Percentiles rank a stretch among this genome's conserved stretches.
phyloP scores from a whole-genome alignment of 1,284 basidiomycete genomes.

The Athelia psychrophila region DNA sequence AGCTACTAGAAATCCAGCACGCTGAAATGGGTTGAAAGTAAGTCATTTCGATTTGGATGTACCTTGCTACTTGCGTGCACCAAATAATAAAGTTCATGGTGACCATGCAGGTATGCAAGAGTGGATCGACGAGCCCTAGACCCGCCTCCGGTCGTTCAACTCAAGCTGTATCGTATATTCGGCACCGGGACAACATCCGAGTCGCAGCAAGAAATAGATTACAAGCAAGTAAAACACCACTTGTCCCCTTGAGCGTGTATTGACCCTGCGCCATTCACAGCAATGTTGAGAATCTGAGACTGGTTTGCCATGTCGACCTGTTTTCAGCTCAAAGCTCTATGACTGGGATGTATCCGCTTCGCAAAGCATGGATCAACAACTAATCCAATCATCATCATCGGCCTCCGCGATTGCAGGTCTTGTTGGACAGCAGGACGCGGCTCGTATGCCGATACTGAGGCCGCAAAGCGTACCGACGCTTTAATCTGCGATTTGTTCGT shows the following conservation, averaged over 20 bases:
- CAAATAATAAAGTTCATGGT: background rate
- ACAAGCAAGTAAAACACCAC: background rate
- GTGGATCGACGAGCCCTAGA: background rate
- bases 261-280: background rate
- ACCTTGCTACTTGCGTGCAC: too few species aligned
- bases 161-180: background rate
- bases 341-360: background rate
- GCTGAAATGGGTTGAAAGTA: too few species aligned
- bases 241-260: background rate
- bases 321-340: background rate
- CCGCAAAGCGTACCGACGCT: background rate
- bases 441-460: slow-evolving; percentile 8
- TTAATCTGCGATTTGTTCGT: background rate
- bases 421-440: slow-evolving; percentile 2
- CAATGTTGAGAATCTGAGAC: background rate
- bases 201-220: background rate
- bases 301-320: background rate
- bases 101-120: background rate
- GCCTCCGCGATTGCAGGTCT: background rate
- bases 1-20: too few species aligned
- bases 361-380: background rate
- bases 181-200: background rate
- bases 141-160: background rate
- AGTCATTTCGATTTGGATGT: background rate
- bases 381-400: background rate